These are phyloP conservation scores for Aspergillus oerlinghausenensis DNA, from an alignment of 2,329 filamentous ascomycete species.

Conservation along the genomic window DNA sequence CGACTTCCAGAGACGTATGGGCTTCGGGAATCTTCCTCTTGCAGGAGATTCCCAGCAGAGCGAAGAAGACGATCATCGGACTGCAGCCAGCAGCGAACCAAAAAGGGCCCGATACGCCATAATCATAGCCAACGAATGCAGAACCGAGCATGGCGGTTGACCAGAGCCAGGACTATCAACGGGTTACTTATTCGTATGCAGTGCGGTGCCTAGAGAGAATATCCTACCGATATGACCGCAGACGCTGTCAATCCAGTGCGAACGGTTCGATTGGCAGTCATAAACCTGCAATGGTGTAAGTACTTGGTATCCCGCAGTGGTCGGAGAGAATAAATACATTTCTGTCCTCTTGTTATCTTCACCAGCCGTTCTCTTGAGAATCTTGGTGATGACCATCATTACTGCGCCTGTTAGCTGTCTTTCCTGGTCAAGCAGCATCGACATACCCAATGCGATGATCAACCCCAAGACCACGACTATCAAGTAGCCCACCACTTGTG, in stretches of 20 bases:
- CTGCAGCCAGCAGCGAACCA: constrained; percentile 56
- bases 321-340: constrained; percentile 35
- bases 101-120: constrained; percentile 53
- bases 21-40: constrained; percentile 52
- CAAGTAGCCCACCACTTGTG: constrained; percentile 40
- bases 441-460: constrained; percentile 37
- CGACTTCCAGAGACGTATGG: constrained; percentile 52
- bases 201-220: too few relatives aligned
- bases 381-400: constrained; percentile 46
- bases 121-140: constrained; percentile 50
- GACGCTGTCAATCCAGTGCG: constrained; percentile 50
- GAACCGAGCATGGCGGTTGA: constrained; percentile 51
- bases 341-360: constrained; percentile 52
- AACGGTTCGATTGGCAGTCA: constrained; percentile 51
- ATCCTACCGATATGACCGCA: constrained; percentile 47
- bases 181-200: neutral
- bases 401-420: constrained; percentile 18
- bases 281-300: constrained; percentile 37
- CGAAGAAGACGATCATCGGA: constrained; percentile 55
- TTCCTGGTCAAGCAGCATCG: neutral
- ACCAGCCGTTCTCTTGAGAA: constrained; percentile 47
- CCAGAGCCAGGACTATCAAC: constrained; percentile 47
- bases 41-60: constrained; percentile 48
- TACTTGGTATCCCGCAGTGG: neutral
- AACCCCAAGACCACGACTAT: constrained; percentile 41